Evolutionary conservation across 345 rosid species (phyloP).

Genomic region (Eucalyptus rudis): DNA sequence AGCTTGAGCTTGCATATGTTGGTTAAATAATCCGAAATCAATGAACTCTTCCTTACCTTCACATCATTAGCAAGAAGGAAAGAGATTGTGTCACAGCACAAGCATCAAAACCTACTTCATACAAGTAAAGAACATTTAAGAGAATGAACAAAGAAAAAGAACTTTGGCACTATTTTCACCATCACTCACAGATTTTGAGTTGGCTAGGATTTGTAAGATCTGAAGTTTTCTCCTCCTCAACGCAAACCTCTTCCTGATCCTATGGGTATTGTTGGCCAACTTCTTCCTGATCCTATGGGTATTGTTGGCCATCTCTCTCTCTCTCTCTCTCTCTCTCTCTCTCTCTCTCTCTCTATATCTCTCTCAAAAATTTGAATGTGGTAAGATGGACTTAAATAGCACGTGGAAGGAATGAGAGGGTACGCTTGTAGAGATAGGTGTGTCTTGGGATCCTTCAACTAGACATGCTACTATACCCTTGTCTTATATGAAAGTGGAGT

Average conservation of each 20-base stretch:
- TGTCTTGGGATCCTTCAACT: conserved; percentile 25
- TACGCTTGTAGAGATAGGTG: neutral
- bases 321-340: neutral
- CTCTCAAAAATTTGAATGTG: neutral
- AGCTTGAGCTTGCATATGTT: conserved; percentile 46
- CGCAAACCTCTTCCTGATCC: conserved; percentile 25
- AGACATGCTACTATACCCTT: conserved; percentile 1
- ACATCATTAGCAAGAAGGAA: neutral
- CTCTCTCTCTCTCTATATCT: neutral
- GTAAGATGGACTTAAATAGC: conserved; percentile 16
- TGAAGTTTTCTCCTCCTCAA: conserved; percentile 30
- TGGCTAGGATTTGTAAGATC: conserved; percentile 21
- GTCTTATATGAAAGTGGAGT: conserved; percentile 16
- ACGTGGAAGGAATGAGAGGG: neutral
- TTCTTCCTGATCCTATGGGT: conserved; percentile 23
- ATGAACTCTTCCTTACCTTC: conserved; percentile 34
- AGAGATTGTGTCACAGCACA: neutral
- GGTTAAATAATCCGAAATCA: conserved; percentile 26
- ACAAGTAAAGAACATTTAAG: neutral
- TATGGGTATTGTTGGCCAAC: conserved; percentile 17
- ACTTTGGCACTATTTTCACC: neutral
- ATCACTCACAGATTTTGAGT: conserved; percentile 36
- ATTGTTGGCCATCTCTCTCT: conserved; percentile 12
- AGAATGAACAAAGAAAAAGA: neutral
- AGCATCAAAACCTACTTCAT: neutral